Base-by-base conservation (phyloP, 768 basidiomycete species). In the Nidula microcarpa region DNA sequence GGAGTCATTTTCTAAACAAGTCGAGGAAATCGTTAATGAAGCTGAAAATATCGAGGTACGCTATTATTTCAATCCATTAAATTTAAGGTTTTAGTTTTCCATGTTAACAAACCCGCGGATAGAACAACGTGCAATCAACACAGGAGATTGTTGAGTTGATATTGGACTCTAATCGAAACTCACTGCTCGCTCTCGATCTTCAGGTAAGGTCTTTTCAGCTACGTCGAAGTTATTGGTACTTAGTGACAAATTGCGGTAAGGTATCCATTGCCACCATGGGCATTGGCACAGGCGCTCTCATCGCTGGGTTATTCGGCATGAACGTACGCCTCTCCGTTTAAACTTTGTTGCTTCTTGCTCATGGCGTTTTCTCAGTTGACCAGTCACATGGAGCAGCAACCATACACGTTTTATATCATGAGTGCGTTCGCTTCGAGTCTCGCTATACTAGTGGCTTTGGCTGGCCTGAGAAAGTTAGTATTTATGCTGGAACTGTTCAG, bases 61-160 rank as follows among this genome's bases (percentile, higher is more conserved):
- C 45, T 49, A 14, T 6, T 4, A 11, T 6, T 43, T 9, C 8
- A 6, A 44, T 32, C 33, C 43, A n/a, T 51, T 36, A 43, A n/a
- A 4, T n/a, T 50, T 43, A 54, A 50, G 23, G 23, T 23, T 23
- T 23, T 23, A 23, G 23, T 23, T 23, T 23, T 23, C 23, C 23
- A 23, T 23, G 4, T 23, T 23, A 23, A 23, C 23, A 23, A 44
- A 41, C 44, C 51, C 13, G 33, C 43, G 50, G 54, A 45, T 57
- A 93, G 93, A 83, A 79, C 51, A 98, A 98, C 65, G 91, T 98
- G 37, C 90, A 94, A 70, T 94, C 94, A 10, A 98, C 96, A 0
- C 96, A 98, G 74, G 96, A 98, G 71, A 98, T 98, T 50, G 92
- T 96, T 2, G 96, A 98, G 68, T 79, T 98, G 54, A 94, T 98